Percentiles rank a stretch among this genome's conserved stretches.
phyloP scores from a whole-genome alignment of 306 rosid species.

The Albizia julibrissin region DNA sequence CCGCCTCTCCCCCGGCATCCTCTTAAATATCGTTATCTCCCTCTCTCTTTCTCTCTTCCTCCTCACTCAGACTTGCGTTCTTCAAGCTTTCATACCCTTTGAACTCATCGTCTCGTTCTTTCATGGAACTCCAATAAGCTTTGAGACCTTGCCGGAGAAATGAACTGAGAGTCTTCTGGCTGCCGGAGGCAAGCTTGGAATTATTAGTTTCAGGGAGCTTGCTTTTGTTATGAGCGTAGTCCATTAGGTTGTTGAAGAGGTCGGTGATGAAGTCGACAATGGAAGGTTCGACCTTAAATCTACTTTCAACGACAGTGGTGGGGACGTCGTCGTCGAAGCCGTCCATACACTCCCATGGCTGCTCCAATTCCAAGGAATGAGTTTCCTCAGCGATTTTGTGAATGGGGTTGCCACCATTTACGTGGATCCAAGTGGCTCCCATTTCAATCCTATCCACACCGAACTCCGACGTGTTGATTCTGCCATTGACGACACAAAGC shows the following conservation, averaged over 20 bases:
- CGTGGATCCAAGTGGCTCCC: constrained; percentile 99
- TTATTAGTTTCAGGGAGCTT: too few relatives aligned
- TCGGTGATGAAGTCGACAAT: constrained; percentile 61
- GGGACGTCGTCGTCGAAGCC: constrained; percentile 27
- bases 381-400: constrained; percentile 73
- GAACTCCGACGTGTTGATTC: constrained; percentile 86
- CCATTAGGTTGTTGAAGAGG: constrained; percentile 76
- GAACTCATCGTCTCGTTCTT: constrained; percentile 40
- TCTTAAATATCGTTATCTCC: too few relatives aligned
- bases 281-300: constrained; percentile 40
- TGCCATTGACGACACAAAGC: constrained; percentile 81
- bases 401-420: constrained; percentile 84
- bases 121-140: constrained; percentile 49
- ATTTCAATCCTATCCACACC: constrained; percentile 89
- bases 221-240: constrained; percentile 49
- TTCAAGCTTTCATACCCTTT: constrained; percentile 54
- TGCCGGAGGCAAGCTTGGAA: too few relatives aligned
- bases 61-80: constrained; percentile 24
- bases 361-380: constrained; percentile 66
- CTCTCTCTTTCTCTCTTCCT: too few relatives aligned
- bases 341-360: constrained; percentile 98
- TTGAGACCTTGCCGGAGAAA: constrained; percentile 68
- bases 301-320: constrained; percentile 80
- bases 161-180: constrained; percentile 62
- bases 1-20: too few relatives aligned